Percentiles rank a stretch among this genome's conserved stretches.
phyloP scores from a whole-genome alignment of 2,329 filamentous ascomycete genomes.

The Pleoardoris graminearum region DNA sequence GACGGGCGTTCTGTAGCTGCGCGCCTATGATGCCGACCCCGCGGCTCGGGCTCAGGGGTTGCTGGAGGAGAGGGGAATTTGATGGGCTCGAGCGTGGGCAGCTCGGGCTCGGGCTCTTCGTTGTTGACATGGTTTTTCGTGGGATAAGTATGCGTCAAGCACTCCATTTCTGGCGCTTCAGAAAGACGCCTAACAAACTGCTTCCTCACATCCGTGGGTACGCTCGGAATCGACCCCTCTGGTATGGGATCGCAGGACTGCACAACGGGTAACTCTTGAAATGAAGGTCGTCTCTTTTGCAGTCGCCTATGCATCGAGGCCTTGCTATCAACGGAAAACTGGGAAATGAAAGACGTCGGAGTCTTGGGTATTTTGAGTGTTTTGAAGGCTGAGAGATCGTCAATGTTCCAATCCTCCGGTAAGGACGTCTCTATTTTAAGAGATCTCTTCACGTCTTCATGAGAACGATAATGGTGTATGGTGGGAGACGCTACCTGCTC shows the following conservation, averaged over 20 bases:
- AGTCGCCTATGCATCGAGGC: slow-evolving; percentile 29
- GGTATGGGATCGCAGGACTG: slow-evolving; percentile 36
- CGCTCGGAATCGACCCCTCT: slow-evolving; percentile 36
- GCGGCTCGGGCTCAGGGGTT: slow-evolving; percentile 12
- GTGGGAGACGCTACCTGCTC: slow-evolving; percentile 11
- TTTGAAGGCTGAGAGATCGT: neutral
- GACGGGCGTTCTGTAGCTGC: slow-evolving; percentile 26
- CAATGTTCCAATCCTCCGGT: neutral
- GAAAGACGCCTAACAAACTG: slow-evolving; percentile 44
- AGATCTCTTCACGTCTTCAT: slow-evolving; percentile 6
- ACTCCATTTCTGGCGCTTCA: slow-evolving; percentile 41
- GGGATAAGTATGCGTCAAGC: slow-evolving; percentile 41
- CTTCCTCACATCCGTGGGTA: slow-evolving; percentile 39
- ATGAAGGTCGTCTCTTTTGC: slow-evolving; percentile 37
- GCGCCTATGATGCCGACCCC: slow-evolving; percentile 11
- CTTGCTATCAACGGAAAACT: slow-evolving; percentile 24
- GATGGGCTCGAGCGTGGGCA: slow-evolving; percentile 8
- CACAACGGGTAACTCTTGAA: slow-evolving; percentile 32
- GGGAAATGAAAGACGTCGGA: slow-evolving; percentile 26
- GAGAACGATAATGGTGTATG: slow-evolving; percentile 17
- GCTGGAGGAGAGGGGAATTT: slow-evolving; percentile 18
- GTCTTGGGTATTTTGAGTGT: slow-evolving; percentile 21
- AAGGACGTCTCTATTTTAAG: neutral
- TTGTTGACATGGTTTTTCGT: slow-evolving; percentile 32
- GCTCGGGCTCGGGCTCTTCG: slow-evolving; percentile 4